phyloP scores from a whole-genome alignment of 2,329 filamentous ascomycete genomes.

The Apiospora pterosperma region DNA sequence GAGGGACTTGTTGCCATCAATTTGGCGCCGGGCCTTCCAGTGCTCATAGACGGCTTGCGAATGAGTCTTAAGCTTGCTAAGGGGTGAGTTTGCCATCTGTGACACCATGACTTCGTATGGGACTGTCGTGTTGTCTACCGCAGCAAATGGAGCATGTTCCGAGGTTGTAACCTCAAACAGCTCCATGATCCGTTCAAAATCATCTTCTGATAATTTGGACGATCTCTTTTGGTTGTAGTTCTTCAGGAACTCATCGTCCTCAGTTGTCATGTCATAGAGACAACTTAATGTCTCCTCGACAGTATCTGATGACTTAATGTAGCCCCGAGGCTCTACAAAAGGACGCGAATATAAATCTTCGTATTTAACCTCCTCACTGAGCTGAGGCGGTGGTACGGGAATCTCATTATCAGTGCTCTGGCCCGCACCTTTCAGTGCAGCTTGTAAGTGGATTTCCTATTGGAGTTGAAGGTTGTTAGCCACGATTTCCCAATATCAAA shows the following conservation, averaged over 20 bases:
- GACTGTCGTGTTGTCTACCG: conserved; percentile 83
- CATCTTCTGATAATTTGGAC: conserved; percentile 73
- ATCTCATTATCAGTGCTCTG: conserved; percentile 56
- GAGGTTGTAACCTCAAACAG: conserved; percentile 87
- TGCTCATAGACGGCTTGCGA: conserved; percentile 84
- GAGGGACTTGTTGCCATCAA: conserved; percentile 66
- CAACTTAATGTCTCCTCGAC: conserved; percentile 92
- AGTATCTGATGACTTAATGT: conserved; percentile 96
- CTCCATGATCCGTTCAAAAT: conserved; percentile 92
- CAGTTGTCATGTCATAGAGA: conserved; percentile 90
- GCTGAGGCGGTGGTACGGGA: conserved; percentile 61
- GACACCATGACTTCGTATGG: conserved; percentile 73
- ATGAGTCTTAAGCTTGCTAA: conserved; percentile 46
- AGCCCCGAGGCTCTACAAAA: conserved; percentile 83
- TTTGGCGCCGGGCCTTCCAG: conserved; percentile 73
- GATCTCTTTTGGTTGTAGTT: conserved; percentile 76
- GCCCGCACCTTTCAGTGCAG: conserved; percentile 60
- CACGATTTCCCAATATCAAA: conserved; percentile 7
- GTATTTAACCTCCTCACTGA: conserved; percentile 72
- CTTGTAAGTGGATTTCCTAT: conserved; percentile 94
- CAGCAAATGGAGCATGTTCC: conserved; percentile 81
- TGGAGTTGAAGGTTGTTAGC: conserved; percentile 5
- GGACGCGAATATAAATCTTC: conserved; percentile 77
- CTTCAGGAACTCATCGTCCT: conserved; percentile 83
- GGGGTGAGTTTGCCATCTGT: conserved; percentile 52